Evolutionary conservation across 768 basidiomycete species (phyloP).

Genomic region (Lentinus tigrinus): DNA sequence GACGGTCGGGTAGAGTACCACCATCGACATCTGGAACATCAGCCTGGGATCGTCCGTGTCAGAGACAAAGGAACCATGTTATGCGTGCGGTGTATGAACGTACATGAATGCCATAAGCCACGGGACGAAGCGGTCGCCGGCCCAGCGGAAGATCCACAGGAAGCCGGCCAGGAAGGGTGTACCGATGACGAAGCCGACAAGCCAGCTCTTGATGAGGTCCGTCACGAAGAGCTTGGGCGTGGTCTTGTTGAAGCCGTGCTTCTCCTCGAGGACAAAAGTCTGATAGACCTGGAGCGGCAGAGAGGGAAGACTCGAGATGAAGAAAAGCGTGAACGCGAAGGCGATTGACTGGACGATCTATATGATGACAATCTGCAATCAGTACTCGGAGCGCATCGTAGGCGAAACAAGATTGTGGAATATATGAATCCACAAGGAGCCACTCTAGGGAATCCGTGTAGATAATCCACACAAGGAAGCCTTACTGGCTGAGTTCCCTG

Average conservation of each 20-base stretch:
- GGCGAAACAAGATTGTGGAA: no score
- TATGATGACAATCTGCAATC: background rate
- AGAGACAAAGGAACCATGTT: background rate
- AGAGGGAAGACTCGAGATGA: slow-evolving; percentile 63
- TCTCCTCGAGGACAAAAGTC: slow-evolving; percentile 93
- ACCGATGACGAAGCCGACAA: slow-evolving; percentile 67
- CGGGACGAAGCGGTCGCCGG: slow-evolving; percentile 88
- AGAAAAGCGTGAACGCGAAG: slow-evolving; percentile 67
- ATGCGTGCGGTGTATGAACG: slow-evolving; percentile 26
- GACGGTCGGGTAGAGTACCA: slow-evolving; percentile 77
- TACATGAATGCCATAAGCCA: slow-evolving; percentile 94
- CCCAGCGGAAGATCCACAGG: slow-evolving; percentile 89
- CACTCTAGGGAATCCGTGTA: no score
- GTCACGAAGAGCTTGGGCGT: slow-evolving; percentile 71
- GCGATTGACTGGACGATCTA: slow-evolving; percentile 85
- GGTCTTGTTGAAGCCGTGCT: slow-evolving; percentile 97
- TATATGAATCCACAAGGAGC: no score
- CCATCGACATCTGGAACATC: slow-evolving; percentile 80
- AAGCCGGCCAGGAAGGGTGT: slow-evolving; percentile 86
- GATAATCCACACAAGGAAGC: no score
- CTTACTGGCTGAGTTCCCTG: no score
- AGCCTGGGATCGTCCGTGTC: slow-evolving; percentile 45
- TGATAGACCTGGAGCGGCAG: slow-evolving; percentile 80
- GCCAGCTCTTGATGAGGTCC: slow-evolving; percentile 82
- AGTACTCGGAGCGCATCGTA: background rate